A percentile compares a stretch with the other conserved stretches of the same genome.
Conservation (phyloP, 2,329 filamentous ascomycete genomes). For the Arachnopeziza araneosa region DNA sequence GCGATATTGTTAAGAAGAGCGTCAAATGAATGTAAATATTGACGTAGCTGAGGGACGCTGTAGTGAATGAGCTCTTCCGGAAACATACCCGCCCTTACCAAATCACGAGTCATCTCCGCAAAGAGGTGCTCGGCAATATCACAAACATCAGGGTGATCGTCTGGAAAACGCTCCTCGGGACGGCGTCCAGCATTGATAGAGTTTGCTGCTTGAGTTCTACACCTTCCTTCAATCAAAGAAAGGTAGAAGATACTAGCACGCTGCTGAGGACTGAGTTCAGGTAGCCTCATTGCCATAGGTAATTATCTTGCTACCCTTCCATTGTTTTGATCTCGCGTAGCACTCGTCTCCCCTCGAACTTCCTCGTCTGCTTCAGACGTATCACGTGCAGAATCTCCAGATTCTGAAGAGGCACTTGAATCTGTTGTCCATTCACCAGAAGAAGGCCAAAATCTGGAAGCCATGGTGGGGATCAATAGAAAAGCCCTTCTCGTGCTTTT, state of each 20-base stretch:
- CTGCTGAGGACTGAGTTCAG: conserved; percentile 17
- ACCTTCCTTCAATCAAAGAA: conserved; percentile 28
- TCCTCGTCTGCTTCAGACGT: not conserved
- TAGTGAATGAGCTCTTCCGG: conserved; percentile 18
- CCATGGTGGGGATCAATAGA: conserved; percentile 9
- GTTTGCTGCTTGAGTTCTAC: conserved; percentile 23
- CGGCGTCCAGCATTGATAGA: conserved; percentile 21
- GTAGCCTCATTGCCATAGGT: conserved; percentile 9
- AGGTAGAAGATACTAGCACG: conserved; percentile 25
- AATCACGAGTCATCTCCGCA: conserved; percentile 16
- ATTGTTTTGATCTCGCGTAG: not conserved
- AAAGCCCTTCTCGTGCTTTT: not conserved
- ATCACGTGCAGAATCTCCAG: conserved; percentile 7
- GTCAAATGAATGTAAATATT: conserved; percentile 25
- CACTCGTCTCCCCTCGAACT: not conserved
- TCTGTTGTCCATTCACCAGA: conserved; percentile 15
- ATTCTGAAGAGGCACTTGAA: conserved; percentile 6
- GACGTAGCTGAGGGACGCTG: conserved; percentile 13
- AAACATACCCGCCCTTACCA: conserved; percentile 24
- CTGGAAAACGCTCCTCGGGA: conserved; percentile 17
- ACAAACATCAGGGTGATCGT: conserved; percentile 24
- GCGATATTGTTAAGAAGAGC: conserved; percentile 21
- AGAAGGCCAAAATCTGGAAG: conserved; percentile 15
- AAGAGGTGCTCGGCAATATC: conserved; percentile 21
- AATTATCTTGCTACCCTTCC: conserved; percentile 7